Base-by-base conservation (phyloP, 371 early-diverging fungal genomes). In the Haplosporangium sp. region DNA sequence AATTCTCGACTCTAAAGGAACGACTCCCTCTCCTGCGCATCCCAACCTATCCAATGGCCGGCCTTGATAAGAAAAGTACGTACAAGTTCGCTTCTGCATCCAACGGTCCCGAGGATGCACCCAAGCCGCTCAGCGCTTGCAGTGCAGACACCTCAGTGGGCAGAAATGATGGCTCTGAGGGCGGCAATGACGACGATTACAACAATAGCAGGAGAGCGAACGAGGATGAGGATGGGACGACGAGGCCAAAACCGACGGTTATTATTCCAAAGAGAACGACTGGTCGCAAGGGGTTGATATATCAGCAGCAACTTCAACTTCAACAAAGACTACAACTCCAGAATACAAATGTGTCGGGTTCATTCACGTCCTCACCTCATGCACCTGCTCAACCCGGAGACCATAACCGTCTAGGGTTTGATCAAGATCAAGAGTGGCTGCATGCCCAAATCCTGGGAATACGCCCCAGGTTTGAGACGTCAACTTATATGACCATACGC, bases 231-330 rank as follows among this genome's bases (percentile, higher is more conserved):
- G 37, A 56, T 37, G 59, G 10, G 18, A 20, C 23, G 40, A 18
- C 48, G n/a, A 63, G 52, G 4, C 64, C 61, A 1, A 42, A 57
- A 1, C 64, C 64, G 8, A 72, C 57, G 7, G 57, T 60, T 7
- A 68, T 72, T 40, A 18, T 72, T 41, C 79, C 79, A 7, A 77
- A 77, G 52, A 59, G 65, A 10, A 77, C 72, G 6, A 77, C 79
- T 0, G 72, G 72, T 1, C 63, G 72, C 9, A 75, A 75, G 38
- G 76, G 76, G 10, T 8, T 74, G 13, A 45, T 74, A 7, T 46
- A 59, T 43, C 75, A 65, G n/a, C 69, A 69, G 23, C 75, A 72
- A 37, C 36, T 43, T 16, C 63, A 72, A 18, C 50, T 62, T 45
- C 75, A 75, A 23, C 43, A 55, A 20, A 66, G 53, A 20, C 59